Evolutionary conservation across 306 rosid genomes (phyloP).

Genomic region (Lablab purpureus): DNA sequence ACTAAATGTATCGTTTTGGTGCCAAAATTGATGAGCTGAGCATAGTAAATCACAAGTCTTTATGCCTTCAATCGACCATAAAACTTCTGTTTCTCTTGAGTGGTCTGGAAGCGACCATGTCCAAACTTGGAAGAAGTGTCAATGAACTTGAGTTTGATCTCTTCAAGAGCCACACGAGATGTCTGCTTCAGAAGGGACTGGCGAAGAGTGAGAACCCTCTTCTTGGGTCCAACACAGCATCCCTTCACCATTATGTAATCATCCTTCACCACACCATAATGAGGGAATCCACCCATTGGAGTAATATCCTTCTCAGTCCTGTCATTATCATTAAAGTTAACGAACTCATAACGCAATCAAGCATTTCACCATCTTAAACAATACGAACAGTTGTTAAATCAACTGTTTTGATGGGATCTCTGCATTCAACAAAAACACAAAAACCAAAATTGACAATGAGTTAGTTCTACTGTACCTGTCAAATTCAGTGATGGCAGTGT

Average conservation of each 20-base stretch:
- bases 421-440: no score
- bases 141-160: conserved; percentile 74
- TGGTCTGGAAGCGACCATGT: conserved; percentile 87
- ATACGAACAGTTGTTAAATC: no score
- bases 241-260: conserved; percentile 75
- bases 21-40: no score
- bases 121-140: conserved; percentile 86
- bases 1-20: no score
- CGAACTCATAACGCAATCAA: no score
- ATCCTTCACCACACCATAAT: conserved; percentile 72
- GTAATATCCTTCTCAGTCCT: conserved; percentile 87
- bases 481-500: conserved; percentile 61
- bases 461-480: conserved; percentile 54
- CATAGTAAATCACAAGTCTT: no score
- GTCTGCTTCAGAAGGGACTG: conserved; percentile 81
- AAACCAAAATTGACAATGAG: not conserved
- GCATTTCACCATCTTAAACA: no score
- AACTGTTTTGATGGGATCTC: no score
- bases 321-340: not conserved
- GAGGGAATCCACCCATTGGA: conserved; percentile 89
- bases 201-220: conserved; percentile 75
- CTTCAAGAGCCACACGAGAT: conserved; percentile 74
- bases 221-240: conserved; percentile 76
- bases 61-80: conserved; percentile 71
- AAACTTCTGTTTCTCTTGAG: conserved; percentile 73